Evolutionary conservation across 2,329 filamentous ascomycete genomes (phyloP), one percentile per base, ranked within the genome.

Genomic region (Venturia pyrina): DNA sequence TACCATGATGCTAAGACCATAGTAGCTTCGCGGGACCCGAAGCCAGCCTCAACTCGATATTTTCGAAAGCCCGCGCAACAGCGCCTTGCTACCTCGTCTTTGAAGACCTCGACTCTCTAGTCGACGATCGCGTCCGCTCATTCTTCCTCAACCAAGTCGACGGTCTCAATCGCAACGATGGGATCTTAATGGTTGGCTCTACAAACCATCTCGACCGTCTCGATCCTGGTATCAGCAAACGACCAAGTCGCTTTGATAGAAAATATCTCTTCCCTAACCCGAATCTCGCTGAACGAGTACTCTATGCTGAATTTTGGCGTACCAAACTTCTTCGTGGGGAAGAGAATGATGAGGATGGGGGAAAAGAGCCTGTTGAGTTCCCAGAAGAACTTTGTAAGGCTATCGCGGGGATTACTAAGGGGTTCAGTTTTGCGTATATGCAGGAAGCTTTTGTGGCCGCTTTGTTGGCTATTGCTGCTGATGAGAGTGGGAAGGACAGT

Each of bases 121-220:
- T 90, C 57, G 81, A 80, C 13, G 83, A 87, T 65, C 69, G 72
- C 1, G 84, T 87, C 17, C 80, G 87, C 37, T 85, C 82, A 64
- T 90, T 89, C 77, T 90, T 90, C 75, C 79, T 90, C 61, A 90
- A 90, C 72, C 87, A 90, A 73, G 64, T 65, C 15, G 88, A 90
- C 68, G 88, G 88, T 0, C 82, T 90, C 13, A 83, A 85, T 70
- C 82, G 80, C 68, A 90, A 90, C 69, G 85, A 90, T 69, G 88
- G 88, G 13, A 89, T 90, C 64, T 82, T 89, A 70, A 88, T 90
- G 77, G 80, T 89, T 37, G 86, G 84, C 40, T 85, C 82, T 64
- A 89, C 87, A 0, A 89, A 89, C 70, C 79, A 81, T 69, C 79
- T 90, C 5, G 87, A 90, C 44, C 80, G 82, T 1, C 76, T 90